These are phyloP conservation scores for Cordyceps cicadae DNA, from an alignment of 2,329 filamentous ascomycete species.

Conservation along the genomic window DNA sequence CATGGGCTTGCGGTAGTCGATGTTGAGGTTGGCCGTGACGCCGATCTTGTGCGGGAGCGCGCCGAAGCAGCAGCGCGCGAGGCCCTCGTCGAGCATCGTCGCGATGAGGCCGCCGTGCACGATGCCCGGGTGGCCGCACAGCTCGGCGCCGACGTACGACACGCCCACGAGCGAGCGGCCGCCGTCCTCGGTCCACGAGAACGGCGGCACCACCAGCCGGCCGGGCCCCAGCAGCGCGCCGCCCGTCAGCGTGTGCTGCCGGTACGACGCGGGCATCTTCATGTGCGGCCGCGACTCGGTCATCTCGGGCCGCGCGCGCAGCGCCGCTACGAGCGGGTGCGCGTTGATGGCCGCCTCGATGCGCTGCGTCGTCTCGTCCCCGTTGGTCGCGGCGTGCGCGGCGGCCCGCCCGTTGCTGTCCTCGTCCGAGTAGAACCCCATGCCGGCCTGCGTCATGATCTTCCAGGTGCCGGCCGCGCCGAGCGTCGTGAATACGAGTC, in stretches of 20 bases:
- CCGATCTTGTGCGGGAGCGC: slow-evolving; percentile 79
- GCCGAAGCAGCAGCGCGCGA: slow-evolving; percentile 80
- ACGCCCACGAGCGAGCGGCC: slow-evolving; percentile 65
- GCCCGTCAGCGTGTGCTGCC: slow-evolving; percentile 69
- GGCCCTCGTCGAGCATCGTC: slow-evolving; percentile 85
- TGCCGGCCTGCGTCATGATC: slow-evolving; percentile 25
- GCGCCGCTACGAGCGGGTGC: slow-evolving; percentile 62
- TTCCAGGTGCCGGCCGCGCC: slow-evolving; percentile 30
- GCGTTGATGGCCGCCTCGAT: slow-evolving; percentile 67
- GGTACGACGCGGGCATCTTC: slow-evolving; percentile 66
- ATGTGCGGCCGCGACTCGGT: slow-evolving; percentile 77
- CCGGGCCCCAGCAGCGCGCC: slow-evolving; percentile 68
- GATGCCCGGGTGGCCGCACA: slow-evolving; percentile 86
- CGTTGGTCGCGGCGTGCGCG: slow-evolving; percentile 42
- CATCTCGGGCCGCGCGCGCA: slow-evolving; percentile 60
- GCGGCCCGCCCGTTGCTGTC: slow-evolving; percentile 54
- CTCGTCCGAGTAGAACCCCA: slow-evolving; percentile 47
- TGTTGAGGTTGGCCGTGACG: slow-evolving; percentile 76
- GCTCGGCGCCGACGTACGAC: slow-evolving; percentile 65
- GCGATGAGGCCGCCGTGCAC: slow-evolving; percentile 85
- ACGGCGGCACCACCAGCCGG: slow-evolving; percentile 72
- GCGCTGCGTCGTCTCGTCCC: slow-evolving; percentile 43
- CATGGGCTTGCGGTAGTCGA: slow-evolving; percentile 76
- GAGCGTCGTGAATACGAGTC: slow-evolving; percentile 22
- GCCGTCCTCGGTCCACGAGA: slow-evolving; percentile 63